Evolutionary conservation across 2,329 filamentous ascomycete species (phyloP).

Genomic region (Hirsutella rhossiliensis): DNA sequence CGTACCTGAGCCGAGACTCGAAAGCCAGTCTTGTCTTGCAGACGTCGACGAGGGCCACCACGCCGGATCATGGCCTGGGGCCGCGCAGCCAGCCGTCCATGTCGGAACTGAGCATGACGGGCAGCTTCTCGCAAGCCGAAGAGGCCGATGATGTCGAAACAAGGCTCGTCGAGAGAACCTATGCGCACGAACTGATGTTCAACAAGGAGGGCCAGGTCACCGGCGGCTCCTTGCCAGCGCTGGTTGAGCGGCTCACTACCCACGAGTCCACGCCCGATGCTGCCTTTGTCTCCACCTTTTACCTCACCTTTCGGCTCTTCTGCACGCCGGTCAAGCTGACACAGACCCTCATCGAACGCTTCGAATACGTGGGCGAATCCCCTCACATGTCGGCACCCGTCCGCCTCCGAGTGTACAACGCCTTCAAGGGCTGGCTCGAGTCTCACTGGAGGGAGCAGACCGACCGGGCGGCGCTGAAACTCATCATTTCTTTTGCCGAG

Average conservation of each 20-base stretch:
- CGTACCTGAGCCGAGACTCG: conserved; percentile 69
- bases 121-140: conserved; percentile 56
- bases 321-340: conserved; percentile 71
- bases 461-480: conserved; percentile 61
- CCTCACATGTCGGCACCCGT: conserved; percentile 66
- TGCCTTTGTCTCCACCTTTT: conserved; percentile 88
- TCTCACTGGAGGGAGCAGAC: conserved; percentile 83
- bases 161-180: conserved; percentile 82
- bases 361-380: conserved; percentile 79
- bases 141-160: conserved; percentile 71
- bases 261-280: conserved; percentile 88
- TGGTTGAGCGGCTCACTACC: conserved; percentile 89
- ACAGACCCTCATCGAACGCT: conserved; percentile 75
- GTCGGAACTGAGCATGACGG: conserved; percentile 55
- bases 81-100: conserved; percentile 49
- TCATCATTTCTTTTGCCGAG: conserved; percentile 72
- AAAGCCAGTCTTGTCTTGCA: conserved; percentile 70
- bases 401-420: conserved; percentile 83
- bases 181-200: conserved; percentile 78
- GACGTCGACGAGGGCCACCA: conserved; percentile 78
- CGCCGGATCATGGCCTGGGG: conserved; percentile 53
- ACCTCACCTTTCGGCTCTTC: conserved; percentile 90
- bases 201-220: conserved; percentile 95
- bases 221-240: conserved; percentile 76
- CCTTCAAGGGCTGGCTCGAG: conserved; percentile 95